Evolutionary conservation across 75 land plant species (phyloP), one percentile per base, ranked within the genome.

Genomic region (Pinus taeda): DNA sequence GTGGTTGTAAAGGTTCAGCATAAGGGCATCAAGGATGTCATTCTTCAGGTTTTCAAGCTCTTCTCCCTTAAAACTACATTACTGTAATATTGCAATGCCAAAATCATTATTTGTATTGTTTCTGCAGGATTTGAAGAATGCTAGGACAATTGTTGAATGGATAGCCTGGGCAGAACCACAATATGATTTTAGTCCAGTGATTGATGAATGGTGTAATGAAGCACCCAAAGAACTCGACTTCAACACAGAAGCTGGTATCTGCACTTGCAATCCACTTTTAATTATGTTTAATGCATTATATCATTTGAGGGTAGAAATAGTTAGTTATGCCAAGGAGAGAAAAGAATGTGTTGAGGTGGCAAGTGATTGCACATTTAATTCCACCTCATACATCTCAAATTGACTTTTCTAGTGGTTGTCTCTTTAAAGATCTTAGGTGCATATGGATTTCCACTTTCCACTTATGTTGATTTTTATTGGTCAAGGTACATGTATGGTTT

Each of bases 141-240:
- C 99, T 42, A 97, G 86, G 59, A 72, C 89, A 26, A 89, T 96
- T 57, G 92, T 94, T 75, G 89, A 92, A 71, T 96, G 99, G 99
- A 89, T 96, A 60, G 99, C 97, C 45, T 96, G 99, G 99, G 99
- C 98, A 36, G 99, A 96, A 71, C 99, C 99, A 60, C 91, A 90
- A 57, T 94, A 85, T 81, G 83, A 96, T 80, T 94, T 94, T 74
- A 90, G 82, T 79, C 98, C 98, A 57, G 79, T 96, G 75, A 89
- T 96, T 79, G 93, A 96, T 85, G 99, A 94, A 78, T 96, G 99
- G 99, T 96, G 97, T 82, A 88, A 80, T 79, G 99, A 96, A 86
- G 97, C 89, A 66, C 99, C 99, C 1, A 94, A 90, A 75, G 99
- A 96, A 77, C 91, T 96, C 11, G 90, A 96, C 74, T 96, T 96